Conservation (phyloP, 352 stramenopile species). For the Phytophthora rubi region DNA sequence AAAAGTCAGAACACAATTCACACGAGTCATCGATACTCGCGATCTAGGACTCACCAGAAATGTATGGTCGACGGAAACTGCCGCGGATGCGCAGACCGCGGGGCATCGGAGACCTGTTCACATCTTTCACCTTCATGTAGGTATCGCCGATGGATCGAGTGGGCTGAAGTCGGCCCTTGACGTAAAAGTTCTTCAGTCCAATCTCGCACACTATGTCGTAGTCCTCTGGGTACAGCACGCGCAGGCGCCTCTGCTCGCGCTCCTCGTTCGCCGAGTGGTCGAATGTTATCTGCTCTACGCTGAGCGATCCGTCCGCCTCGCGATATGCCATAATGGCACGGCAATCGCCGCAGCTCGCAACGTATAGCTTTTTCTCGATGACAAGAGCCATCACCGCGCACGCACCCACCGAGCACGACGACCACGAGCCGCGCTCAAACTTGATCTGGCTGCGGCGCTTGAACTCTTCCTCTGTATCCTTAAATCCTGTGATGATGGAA, state of each 20-base stretch:
- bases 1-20: not conserved
- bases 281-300: slow-evolving; percentile 69
- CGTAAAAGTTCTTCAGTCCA: slow-evolving; percentile 69
- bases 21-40: not conserved
- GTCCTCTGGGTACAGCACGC: slow-evolving; percentile 62
- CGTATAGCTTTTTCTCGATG: slow-evolving; percentile 59
- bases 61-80: slow-evolving; percentile 65
- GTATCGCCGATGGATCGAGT: slow-evolving; percentile 72
- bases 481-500: slow-evolving; percentile 64
- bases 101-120: slow-evolving; percentile 70
- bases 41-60: slow-evolving; percentile 39
- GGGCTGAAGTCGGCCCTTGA: slow-evolving; percentile 73
- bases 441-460: slow-evolving; percentile 54
- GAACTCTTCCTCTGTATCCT: slow-evolving; percentile 69
- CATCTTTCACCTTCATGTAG: slow-evolving; percentile 81
- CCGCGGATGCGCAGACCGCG: slow-evolving; percentile 61
- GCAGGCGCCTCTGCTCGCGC: slow-evolving; percentile 61
- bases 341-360: slow-evolving; percentile 72
- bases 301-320: slow-evolving; percentile 52
- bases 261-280: slow-evolving; percentile 75
- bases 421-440: slow-evolving; percentile 64
- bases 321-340: slow-evolving; percentile 72
- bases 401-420: slow-evolving; percentile 66
- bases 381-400: slow-evolving; percentile 67
- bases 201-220: slow-evolving; percentile 78